These are phyloP conservation scores for Pyrenochaeta sp. DNA, from an alignment of 2,329 filamentous ascomycete species.

Conservation along the genomic window DNA sequence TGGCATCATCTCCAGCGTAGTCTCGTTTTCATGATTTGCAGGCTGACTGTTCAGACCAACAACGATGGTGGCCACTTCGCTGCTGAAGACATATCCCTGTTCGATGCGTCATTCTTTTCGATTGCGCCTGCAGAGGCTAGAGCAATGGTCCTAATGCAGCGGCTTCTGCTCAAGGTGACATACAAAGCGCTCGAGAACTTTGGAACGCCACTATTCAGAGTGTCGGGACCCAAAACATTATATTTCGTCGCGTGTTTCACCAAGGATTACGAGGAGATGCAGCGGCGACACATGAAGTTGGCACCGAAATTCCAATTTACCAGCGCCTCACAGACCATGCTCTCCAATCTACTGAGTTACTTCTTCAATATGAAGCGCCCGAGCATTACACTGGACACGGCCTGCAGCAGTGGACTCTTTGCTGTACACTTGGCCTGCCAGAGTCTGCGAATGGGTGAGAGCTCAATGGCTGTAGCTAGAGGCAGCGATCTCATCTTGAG, in stretches of 20 bases:
- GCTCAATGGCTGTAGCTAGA: constrained; percentile 16
- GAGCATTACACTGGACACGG: constrained; percentile 49
- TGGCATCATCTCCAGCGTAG: background rate
- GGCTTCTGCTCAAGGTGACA: constrained; percentile 21
- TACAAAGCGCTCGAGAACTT: constrained; percentile 48
- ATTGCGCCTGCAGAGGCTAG: constrained; percentile 21
- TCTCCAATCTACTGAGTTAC: constrained; percentile 45
- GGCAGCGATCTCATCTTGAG: constrained; percentile 5
- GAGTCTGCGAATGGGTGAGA: constrained; percentile 11
- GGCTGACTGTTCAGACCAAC: constrained; percentile 9
- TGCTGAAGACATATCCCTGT: constrained; percentile 20
- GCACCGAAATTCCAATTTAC: background rate
- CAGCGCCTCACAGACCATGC: constrained; percentile 1
- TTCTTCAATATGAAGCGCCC: constrained; percentile 46
- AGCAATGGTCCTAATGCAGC: constrained; percentile 32
- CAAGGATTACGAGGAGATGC: constrained; percentile 9
- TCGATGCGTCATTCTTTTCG: constrained; percentile 30
- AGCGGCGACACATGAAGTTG: background rate
- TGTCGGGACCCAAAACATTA: constrained; percentile 23
- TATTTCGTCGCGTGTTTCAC: constrained; percentile 19
- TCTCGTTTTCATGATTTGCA: background rate
- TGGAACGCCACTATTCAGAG: constrained; percentile 12
- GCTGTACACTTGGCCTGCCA: constrained; percentile 29
- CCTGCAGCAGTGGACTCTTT: constrained; percentile 42
- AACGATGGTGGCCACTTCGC: constrained; percentile 25